phyloP scores from a whole-genome alignment of 169 alveolate genomes.

The Perkinsus chesapeaki region DNA sequence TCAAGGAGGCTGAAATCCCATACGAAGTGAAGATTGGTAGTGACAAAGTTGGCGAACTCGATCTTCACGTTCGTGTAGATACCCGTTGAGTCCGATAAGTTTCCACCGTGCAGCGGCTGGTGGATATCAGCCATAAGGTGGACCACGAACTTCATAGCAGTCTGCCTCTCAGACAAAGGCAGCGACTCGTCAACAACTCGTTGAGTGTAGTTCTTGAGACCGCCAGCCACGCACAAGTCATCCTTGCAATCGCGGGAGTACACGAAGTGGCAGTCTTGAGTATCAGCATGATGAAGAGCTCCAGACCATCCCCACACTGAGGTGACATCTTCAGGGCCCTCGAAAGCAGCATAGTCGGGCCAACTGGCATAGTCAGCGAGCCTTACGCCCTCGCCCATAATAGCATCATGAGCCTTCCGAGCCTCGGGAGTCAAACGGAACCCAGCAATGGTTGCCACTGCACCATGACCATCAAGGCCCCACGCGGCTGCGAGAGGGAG shows the following conservation, averaged over 20 bases:
- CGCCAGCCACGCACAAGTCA: not conserved
- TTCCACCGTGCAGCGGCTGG: not conserved
- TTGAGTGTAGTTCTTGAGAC: not conserved
- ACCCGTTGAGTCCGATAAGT: not conserved
- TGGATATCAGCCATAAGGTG: not conserved
- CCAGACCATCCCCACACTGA: not conserved
- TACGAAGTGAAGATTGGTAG: not conserved
- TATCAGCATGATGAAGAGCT: not conserved
- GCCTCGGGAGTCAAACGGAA: not conserved
- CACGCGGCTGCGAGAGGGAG: not conserved
- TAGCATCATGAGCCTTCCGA: not conserved
- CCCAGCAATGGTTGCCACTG: not conserved
- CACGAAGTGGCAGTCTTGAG: not conserved
- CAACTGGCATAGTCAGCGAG: not conserved
- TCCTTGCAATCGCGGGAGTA: not conserved
- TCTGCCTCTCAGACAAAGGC: not conserved
- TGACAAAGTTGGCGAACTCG: not conserved
- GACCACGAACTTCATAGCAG: not conserved
- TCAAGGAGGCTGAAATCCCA: not conserved
- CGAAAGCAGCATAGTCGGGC: not conserved
- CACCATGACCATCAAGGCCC: not conserved
- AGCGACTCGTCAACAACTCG: not conserved
- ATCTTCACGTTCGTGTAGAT: not conserved
- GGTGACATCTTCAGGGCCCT: not conserved
- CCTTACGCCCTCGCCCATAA: not conserved